These are phyloP conservation scores for Colletotrichum viniferum DNA, from an alignment of 2,329 filamentous ascomycete species.

Conservation along the genomic window DNA sequence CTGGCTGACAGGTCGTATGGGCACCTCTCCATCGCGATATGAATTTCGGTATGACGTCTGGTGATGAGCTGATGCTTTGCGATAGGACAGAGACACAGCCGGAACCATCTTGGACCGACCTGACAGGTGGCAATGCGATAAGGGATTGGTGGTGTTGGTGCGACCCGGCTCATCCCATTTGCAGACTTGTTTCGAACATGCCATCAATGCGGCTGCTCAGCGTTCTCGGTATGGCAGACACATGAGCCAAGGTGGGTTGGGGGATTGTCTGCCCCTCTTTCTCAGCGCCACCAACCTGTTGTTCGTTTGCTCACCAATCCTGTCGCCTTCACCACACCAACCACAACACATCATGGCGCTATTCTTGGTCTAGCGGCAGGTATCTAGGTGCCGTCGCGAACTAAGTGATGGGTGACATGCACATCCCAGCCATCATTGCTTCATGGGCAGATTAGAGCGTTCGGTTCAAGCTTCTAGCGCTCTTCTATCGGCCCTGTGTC, in stretches of 20 bases:
- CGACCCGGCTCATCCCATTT: conserved; percentile 1
- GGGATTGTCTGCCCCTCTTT: background rate
- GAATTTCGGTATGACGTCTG: background rate
- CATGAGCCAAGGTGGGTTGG: background rate
- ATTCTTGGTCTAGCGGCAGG: background rate
- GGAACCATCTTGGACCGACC: background rate
- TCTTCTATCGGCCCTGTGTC: background rate
- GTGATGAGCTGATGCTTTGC: background rate
- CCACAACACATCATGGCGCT: background rate
- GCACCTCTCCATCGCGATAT: background rate
- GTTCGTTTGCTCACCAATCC: background rate
- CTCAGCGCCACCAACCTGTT: background rate
- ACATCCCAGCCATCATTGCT: background rate
- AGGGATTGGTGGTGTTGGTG: background rate
- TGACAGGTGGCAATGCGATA: background rate
- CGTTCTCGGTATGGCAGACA: background rate
- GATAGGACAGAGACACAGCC: background rate
- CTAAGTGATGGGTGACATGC: background rate
- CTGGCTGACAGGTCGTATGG: background rate
- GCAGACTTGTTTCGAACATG: conserved; percentile 4
- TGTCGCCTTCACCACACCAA: background rate
- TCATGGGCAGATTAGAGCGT: background rate
- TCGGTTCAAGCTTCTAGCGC: conserved; percentile 13
- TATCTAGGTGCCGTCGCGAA: background rate
- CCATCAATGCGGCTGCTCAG: conserved; percentile 1